Percentiles rank a stretch among this genome's conserved stretches.
These are phyloP conservation scores for Lachancea kluyveri DNA, from an alignment of 805 yeast genomes.

Conservation along the genomic window DNA sequence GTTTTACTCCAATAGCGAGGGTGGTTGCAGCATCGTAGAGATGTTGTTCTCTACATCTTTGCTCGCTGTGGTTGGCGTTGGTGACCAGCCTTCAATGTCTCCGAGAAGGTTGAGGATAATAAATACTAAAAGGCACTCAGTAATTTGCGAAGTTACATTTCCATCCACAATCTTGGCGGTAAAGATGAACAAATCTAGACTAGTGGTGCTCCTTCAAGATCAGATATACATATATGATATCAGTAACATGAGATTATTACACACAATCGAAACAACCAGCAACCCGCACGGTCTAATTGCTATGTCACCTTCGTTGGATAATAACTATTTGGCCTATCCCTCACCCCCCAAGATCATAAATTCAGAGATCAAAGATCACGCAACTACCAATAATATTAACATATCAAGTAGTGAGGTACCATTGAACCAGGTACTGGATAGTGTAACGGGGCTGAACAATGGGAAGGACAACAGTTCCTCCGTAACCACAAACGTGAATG, in stretches of 20 bases:
- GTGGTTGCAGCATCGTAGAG: slow-evolving; percentile 61
- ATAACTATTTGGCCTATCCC: slow-evolving; percentile 62
- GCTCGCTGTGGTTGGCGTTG: slow-evolving; percentile 65
- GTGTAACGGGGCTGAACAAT: no score
- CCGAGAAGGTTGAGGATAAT: slow-evolving; percentile 80
- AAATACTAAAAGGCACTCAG: slow-evolving; percentile 60
- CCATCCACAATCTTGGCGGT: slow-evolving; percentile 56
- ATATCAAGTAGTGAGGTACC: slow-evolving; percentile 5
- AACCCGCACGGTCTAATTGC: slow-evolving; percentile 55
- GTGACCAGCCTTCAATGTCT: slow-evolving; percentile 58
- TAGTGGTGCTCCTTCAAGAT: slow-evolving; percentile 54
- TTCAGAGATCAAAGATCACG: slow-evolving; percentile 28
- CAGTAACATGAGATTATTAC: slow-evolving; percentile 58
- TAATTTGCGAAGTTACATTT: slow-evolving; percentile 68
- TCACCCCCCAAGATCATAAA: slow-evolving; percentile 57
- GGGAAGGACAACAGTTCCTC: slow-evolving; percentile 2
- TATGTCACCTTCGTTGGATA: slow-evolving; percentile 46
- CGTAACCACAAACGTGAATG: neutral
- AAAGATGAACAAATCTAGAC: slow-evolving; percentile 57
- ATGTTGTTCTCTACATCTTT: slow-evolving; percentile 73
- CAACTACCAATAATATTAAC: slow-evolving; percentile 27
- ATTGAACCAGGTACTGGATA: neutral
- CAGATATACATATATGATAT: slow-evolving; percentile 71
- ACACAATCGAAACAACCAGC: slow-evolving; percentile 44
- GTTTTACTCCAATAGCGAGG: slow-evolving; percentile 42